Conservation (phyloP, 179 eudicot genomes). For the Patellifolia procumbens region DNA sequence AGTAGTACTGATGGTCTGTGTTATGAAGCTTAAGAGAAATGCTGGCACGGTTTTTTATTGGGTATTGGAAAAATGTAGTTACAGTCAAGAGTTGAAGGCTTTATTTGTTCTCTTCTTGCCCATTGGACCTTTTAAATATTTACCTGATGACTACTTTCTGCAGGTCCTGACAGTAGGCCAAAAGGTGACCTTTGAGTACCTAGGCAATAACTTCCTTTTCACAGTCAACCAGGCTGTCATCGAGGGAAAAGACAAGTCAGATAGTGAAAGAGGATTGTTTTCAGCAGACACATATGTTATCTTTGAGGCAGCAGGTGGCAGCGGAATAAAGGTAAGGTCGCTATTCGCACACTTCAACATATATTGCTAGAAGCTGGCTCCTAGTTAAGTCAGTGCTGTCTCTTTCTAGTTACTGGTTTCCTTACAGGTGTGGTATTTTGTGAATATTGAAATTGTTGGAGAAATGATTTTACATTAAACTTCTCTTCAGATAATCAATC, state of each 20-base stretch:
- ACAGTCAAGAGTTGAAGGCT: constrained; percentile 9
- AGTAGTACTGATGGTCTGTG: neutral
- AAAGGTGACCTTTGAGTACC: constrained; percentile 78
- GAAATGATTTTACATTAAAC: neutral
- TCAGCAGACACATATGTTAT: constrained; percentile 77
- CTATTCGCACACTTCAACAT: constrained; percentile 6
- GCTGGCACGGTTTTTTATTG: neutral
- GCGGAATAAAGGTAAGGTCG: constrained; percentile 74
- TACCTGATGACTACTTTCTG: constrained; percentile 31
- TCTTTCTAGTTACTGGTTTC: neutral
- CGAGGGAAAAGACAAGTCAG: constrained; percentile 65
- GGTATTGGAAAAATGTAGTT: constrained; percentile 5
- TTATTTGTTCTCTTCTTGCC: neutral
- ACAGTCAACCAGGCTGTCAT: constrained; percentile 79
- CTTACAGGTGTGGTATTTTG: neutral
- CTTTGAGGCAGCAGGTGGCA: constrained; percentile 75
- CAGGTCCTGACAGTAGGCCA: constrained; percentile 95
- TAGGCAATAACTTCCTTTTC: constrained; percentile 66
- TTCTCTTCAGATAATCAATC: constrained; percentile 69
- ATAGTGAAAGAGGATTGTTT: constrained; percentile 75
- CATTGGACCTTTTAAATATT: constrained; percentile 4
- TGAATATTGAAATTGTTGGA: constrained; percentile 8
- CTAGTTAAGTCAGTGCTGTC: constrained; percentile 3
- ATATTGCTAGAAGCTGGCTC: neutral
- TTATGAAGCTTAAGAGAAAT: neutral